Base-by-base conservation (phyloP, 2,329 filamentous ascomycete genomes). In the Aspergillus sp. region DNA sequence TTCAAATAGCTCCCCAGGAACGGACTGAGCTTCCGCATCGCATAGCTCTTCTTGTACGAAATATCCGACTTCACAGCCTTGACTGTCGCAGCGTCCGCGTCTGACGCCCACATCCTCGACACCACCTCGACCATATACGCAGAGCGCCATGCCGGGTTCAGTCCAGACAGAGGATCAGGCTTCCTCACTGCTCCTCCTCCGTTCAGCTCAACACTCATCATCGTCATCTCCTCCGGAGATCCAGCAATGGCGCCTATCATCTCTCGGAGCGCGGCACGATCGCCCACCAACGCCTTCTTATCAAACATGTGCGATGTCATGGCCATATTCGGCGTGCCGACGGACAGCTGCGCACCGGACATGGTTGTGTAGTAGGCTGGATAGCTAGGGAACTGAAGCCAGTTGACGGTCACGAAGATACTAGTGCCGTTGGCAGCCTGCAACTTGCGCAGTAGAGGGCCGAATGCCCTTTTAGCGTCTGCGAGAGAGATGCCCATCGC, bases 141-240 rank as follows among this genome's bases (percentile, higher is more conserved):
- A 11, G 59, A 74, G 14, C 81, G 71, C 79, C 80, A 85, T 0
- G 78, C 77, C 0, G 80, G 79, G 35, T 76, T 75, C 2, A 80
- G 72, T 0, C 79, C 67, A 26, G 78, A 76, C 40, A 79, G 60
- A 1, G 45, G 38, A 26, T 56, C 52, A 2, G 0, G 68, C 0
- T 68, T 70, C n/a, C 73, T 58, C 0, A 70, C 59, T 1, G 63
- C 59, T 0, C 68, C 63, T 0, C 73, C 71, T 1, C 53, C 59
- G 19, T 58, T 62, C 19, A 56, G 46, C 8, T 57, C 53, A 9
- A 63, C 53, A 17, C 52, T 58, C 14, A 57, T 53, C 3, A 52
- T 45, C 7, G 63, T 61, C 5, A 54, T 51, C 16, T 63, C 61
- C 2, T 64, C 9, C 4, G 45, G 42, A 5, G 13, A 24, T 1